Base-by-base conservation (phyloP, 2,329 filamentous ascomycete species). In the Ophiocordyceps camponoti-saundersi region DNA sequence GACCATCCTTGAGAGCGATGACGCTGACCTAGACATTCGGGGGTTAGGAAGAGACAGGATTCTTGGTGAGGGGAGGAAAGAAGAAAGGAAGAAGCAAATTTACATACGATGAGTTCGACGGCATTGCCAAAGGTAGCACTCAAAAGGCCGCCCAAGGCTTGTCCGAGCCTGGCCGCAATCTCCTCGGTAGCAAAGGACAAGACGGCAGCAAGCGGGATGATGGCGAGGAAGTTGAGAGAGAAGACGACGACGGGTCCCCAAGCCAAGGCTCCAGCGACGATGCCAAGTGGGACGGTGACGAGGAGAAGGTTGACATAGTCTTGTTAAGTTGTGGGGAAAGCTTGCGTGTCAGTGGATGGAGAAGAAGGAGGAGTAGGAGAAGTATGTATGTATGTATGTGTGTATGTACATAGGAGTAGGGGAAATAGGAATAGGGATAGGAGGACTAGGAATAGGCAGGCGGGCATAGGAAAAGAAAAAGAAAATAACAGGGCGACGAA, bases 41-140 rank as follows among this genome's bases (percentile, higher is more conserved):
- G 26, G 26, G 3, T 29, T 11, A 29, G 26, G 26, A 20, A 13
- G 1, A 7, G 43, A 53, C 39, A 53, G 52, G 42, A 32, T 36
- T 29, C 42, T n/a, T 6, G 26, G 8, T 29, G 8, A 11, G 11
- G 8, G 26, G 7, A 29, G 26, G 11, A 10, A 13, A 12, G 20
- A 22, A 15, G 20, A 20, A 26, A 4, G 1, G 23, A 12, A 21
- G 15, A 32, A n/a, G n/a, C 6, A 15, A n/a, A 36, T 15, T n/a
- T 11, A 42, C 6, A n/a, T 7, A 83, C 83, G 66, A 86, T 87
- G 52, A 89, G 64, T 61, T 89, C 84, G 46, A 89, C 83, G 15
- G 82, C 82, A 63, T 87, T 88, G 55, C 82, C 82, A 62, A 86
- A 87, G 0, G 82, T 86, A 26, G 82, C 82, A 60, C 87, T 87